Conservation (phyloP, 1,139 yeast genomes). For the Magnusiomyces suaveolens region DNA sequence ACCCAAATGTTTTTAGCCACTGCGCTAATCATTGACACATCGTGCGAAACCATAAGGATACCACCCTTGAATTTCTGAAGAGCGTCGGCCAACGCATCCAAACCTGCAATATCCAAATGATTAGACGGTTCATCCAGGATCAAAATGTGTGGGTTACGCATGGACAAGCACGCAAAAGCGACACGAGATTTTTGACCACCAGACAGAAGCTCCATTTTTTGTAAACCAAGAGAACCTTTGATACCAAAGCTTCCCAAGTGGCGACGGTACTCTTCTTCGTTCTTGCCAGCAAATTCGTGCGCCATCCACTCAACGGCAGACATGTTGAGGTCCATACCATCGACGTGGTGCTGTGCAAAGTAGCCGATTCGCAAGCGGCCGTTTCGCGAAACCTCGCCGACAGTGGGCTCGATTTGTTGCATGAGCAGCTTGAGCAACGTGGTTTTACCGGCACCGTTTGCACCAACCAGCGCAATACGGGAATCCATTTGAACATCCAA, state of each 20-base stretch:
- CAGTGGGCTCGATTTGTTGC: conserved; percentile 62
- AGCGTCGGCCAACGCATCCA: conserved; percentile 90
- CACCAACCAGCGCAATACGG: conserved; percentile 94
- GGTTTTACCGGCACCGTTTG: conserved; percentile 98
- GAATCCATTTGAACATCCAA: conserved; percentile 89
- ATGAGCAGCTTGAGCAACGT: conserved; percentile 78
- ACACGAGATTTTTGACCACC: conserved; percentile 99
- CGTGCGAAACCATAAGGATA: conserved; percentile 94
- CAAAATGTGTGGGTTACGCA: conserved; percentile 83
- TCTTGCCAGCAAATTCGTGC: conserved; percentile 77
- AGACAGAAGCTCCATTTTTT: conserved; percentile 78
- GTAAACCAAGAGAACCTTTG: conserved; percentile 86
- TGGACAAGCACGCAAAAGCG: conserved; percentile 90
- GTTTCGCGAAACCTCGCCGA: conserved; percentile 69
- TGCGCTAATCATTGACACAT: conserved; percentile 75
- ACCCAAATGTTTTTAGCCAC: conserved; percentile 96
- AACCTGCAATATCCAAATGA: conserved; percentile 96
- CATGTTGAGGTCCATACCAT: conserved; percentile 82
- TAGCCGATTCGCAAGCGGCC: conserved; percentile 88
- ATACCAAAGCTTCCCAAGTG: conserved; percentile 96
- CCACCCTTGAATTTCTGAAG: conserved; percentile 86
- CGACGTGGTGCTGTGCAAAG: conserved; percentile 99
- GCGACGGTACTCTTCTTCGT: conserved; percentile 95
- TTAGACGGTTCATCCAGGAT: conserved; percentile 97
- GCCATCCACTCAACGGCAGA: conserved; percentile 96